These are phyloP conservation scores for Colletotrichum coccodes DNA, from an alignment of 2,329 filamentous ascomycete species.

Conservation along the genomic window DNA sequence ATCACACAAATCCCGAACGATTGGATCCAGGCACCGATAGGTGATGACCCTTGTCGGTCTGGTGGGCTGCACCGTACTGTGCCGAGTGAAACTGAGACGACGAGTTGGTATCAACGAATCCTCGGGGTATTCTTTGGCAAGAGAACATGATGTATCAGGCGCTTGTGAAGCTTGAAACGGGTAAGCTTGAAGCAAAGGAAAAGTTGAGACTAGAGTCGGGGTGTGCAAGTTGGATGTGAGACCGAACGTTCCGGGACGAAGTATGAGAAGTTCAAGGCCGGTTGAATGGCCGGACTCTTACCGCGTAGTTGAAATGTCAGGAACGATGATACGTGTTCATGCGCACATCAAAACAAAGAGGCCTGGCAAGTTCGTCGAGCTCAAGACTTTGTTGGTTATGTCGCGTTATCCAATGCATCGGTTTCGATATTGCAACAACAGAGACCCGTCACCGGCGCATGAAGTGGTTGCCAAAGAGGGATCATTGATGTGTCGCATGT, in stretches of 20 bases:
- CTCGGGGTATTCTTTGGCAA: background rate
- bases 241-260: too few species aligned
- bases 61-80: background rate
- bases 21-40: slow-evolving; percentile 46
- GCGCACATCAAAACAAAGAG: too few species aligned
- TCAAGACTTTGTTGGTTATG: too few species aligned
- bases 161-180: background rate
- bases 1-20: slow-evolving; percentile 44
- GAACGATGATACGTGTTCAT: too few species aligned
- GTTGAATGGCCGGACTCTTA: too few species aligned
- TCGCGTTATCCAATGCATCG: background rate
- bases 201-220: too few species aligned
- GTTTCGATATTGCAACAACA: background rate
- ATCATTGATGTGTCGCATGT: background rate
- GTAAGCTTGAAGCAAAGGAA: too few species aligned
- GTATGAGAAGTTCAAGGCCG: too few species aligned
- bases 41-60: slow-evolving; percentile 17
- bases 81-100: background rate
- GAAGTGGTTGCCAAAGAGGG: background rate
- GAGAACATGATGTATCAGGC: background rate
- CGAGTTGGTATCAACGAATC: background rate
- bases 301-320: too few species aligned
- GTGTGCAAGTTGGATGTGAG: too few species aligned
- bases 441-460: background rate
- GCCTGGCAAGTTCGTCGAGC: too few species aligned